These are phyloP conservation scores for Echria macrotheca DNA, from an alignment of 495 filamentous ascomycete species.

Conservation along the genomic window DNA sequence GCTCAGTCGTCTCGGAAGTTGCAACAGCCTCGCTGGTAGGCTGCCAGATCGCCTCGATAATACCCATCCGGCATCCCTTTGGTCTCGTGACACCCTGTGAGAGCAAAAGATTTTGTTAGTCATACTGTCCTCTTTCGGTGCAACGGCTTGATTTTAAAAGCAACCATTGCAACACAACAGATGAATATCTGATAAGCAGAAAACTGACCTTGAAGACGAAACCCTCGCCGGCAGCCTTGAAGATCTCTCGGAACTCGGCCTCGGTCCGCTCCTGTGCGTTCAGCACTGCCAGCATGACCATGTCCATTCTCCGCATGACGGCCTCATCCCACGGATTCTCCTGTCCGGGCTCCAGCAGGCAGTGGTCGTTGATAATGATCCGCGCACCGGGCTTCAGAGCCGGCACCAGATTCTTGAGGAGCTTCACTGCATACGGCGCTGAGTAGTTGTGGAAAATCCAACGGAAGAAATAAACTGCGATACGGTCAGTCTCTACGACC, in stretches of 20 bases:
- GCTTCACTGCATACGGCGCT: slow-evolving; percentile 50
- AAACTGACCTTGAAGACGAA: slow-evolving; percentile 39
- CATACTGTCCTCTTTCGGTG: no score
- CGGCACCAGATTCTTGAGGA: slow-evolving; percentile 49
- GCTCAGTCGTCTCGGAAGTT: no score
- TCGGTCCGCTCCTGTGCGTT: slow-evolving; percentile 52
- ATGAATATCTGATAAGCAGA: not conserved
- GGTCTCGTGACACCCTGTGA: slow-evolving; percentile 37
- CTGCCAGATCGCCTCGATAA: slow-evolving; percentile 48
- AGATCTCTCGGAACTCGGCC: slow-evolving; percentile 43
- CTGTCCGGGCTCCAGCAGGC: slow-evolving; percentile 38
- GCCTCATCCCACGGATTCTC: slow-evolving; percentile 46
- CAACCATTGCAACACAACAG: no score
- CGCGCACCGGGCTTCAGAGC: slow-evolving; percentile 50
- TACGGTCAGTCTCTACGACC: no score
- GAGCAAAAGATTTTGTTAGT: no score
- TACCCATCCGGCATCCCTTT: slow-evolving; percentile 43
- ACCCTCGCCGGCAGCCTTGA: slow-evolving; percentile 36
- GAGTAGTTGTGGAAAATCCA: slow-evolving; percentile 58
- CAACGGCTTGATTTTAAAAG: no score
- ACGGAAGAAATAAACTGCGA: slow-evolving; percentile 51
- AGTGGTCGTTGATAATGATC: slow-evolving; percentile 50
- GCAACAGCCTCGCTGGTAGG: slow-evolving; percentile 15
- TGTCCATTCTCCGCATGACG: slow-evolving; percentile 50
- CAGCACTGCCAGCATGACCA: slow-evolving; percentile 49